Base-by-base conservation (phyloP, 2,329 filamentous ascomycete genomes). In the Capronia americana region DNA sequence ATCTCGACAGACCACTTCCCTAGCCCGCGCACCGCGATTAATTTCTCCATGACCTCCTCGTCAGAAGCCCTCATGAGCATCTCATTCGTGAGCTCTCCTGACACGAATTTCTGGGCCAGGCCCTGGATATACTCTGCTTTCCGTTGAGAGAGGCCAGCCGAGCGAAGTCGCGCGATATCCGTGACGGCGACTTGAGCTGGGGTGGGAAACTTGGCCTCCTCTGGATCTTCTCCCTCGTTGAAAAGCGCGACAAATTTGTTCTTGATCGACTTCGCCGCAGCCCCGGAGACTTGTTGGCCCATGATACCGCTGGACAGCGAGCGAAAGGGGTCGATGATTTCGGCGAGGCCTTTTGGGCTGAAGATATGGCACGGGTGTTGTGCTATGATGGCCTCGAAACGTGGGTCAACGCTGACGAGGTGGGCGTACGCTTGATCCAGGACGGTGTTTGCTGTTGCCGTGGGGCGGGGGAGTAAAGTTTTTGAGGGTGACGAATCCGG, bases 101-200 rank as follows among this genome's bases (percentile, higher is more conserved):
- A 83, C 0, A 80, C 82, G 75, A 98, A 98, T 76, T 93, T 93
- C 74, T 90, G 85, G 0, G 93, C 92, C 4, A 99, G 83, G 0
- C 94, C 94, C 62, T 89, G 86, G 67, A 98, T 88, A 79, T 99
- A 99, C 80, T 98, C 95, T 55, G 95, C 95, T 80, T 99, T 99
- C 65, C 95, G 88, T 79, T 96, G 91, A 2, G 92, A 97, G 57
- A 99, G 86, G 0, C 95, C 95, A 0, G 94, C 95, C 7, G 90
- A 90, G 32, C 94, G 90, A 8, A 99, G 85, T 3, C 80, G 85
- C 32, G 89, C 80, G 34, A 97, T 81, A 20, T 88, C 79, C 58
- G 83, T 85, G 8, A 80, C 76, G 0, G 87, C 86, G 7, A 98
- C 92, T 70, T 92, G 84, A 0, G 87, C 85, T 0, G 95, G 94